Percentiles rank a stretch among this genome's conserved stretches.
Conservation (phyloP, 1,284 basidiomycete species). For the Ceratobasidium papillatum region DNA sequence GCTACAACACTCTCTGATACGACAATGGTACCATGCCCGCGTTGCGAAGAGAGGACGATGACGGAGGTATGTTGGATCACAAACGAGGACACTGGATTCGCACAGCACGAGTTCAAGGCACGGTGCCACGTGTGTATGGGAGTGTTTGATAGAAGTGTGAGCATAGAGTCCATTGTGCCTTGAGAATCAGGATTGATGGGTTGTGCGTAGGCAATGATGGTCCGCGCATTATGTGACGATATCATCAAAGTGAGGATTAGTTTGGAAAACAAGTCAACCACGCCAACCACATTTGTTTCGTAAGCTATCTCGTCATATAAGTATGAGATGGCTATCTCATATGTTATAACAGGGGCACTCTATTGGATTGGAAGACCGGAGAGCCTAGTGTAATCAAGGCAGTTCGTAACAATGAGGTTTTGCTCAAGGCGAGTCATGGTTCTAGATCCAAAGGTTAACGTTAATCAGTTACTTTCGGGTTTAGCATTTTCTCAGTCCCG, state of each 20-base stretch:
- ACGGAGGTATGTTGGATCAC: constrained; percentile 39
- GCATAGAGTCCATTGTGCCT: neutral
- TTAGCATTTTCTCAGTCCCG: constrained; percentile 28
- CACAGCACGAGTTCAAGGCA: constrained; percentile 35
- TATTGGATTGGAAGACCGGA: constrained; percentile 31
- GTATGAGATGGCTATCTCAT: neutral
- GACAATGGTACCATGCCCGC: constrained; percentile 31
- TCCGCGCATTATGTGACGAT: constrained; percentile 26
- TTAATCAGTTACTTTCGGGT: neutral
- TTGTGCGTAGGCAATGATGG: constrained; percentile 17
- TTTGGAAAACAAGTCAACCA: neutral
- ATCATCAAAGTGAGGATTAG: constrained; percentile 16
- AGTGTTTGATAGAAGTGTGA: constrained; percentile 16
- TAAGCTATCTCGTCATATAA: neutral
- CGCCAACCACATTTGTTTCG: constrained; percentile 1
- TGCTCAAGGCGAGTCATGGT: constrained; percentile 14
- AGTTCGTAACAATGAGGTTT: constrained; percentile 4
- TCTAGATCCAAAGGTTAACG: neutral
- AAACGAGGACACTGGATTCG: constrained; percentile 37
- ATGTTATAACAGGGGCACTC: constrained; percentile 22
- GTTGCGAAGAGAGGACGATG: constrained; percentile 27
- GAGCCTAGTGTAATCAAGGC: neutral
- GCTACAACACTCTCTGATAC: constrained; percentile 23
- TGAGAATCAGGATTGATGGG: neutral
- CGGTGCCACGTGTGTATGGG: constrained; percentile 36